Evolutionary conservation across 2,329 filamentous ascomycete species (phyloP).

Genomic region (Alternaria triticina): DNA sequence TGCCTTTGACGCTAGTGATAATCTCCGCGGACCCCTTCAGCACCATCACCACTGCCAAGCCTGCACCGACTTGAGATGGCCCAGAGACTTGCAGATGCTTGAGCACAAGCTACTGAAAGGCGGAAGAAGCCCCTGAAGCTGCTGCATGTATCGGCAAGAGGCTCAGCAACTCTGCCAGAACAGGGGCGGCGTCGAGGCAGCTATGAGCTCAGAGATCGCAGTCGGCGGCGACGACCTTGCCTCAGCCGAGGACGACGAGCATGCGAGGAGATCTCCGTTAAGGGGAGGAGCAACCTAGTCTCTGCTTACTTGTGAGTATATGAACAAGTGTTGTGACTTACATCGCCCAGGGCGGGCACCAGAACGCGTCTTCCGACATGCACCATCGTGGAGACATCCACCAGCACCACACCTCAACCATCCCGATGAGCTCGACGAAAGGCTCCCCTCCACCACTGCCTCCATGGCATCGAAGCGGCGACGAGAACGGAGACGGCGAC

Average conservation of each 20-base stretch:
- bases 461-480: not conserved
- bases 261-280: not conserved
- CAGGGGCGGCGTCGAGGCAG: not conserved
- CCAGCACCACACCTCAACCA: not conserved
- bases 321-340: not conserved
- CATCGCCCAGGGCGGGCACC: not conserved
- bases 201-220: not conserved
- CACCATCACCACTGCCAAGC: conserved; percentile 5
- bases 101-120: not conserved
- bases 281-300: not conserved
- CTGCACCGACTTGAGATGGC: not conserved
- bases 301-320: not conserved
- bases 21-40: not conserved
- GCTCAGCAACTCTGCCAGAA: not conserved
- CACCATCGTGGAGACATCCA: not conserved
- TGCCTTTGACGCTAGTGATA: conserved; percentile 6
- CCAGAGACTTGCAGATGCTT: not conserved
- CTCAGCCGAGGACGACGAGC: not conserved
- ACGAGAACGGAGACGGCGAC: not conserved
- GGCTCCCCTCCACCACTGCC: not conserved
- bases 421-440: not conserved
- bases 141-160: not conserved
- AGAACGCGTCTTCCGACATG: not conserved
- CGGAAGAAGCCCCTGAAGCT: not conserved
- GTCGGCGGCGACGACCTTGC: not conserved